Evolutionary conservation across 768 basidiomycete species (phyloP), one percentile per base, ranked within the genome.

Genomic region (Leccinum disarticulatum): DNA sequence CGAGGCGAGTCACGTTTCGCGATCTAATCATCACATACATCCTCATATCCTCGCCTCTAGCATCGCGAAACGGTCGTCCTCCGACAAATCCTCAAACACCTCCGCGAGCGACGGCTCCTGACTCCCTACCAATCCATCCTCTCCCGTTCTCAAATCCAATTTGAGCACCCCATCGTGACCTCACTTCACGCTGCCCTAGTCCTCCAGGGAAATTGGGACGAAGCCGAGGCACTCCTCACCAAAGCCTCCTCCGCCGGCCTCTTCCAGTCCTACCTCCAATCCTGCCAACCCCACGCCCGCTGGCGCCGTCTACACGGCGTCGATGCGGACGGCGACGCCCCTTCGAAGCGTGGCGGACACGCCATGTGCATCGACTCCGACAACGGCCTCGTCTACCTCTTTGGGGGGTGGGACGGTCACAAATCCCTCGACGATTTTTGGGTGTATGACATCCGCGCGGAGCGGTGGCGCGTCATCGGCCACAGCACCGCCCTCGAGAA

Each of bases 381-480:
- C 8, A 79, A 83, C 41, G 82, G 83, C 6, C 71, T 81, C 48
- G 83, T 93, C 30, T 92, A 92, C 68, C 79, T 93, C 22, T 84
- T 91, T 56, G 91, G 91, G 1, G 91, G 91, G 0, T 93, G 87
- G 84, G 83, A 91, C 61, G 90, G 91, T 1, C 73, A 83, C 56
- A 84, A 81, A 60, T 85, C 83, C 52, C 74, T 93, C 31, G 87
- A 89, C 66, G 91, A 93, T 70, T 87, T 92, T 61, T 93, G 91
- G 91, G 77, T 80, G 46, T 92, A 89, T 67, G 78, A 79, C 61
- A 80, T 90, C 67, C 76, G 74, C 33, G 75, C 80, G 9, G 82
- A 86, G 54, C 76, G 77, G 54, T 93, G 91, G 91, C 75, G 73
- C 7, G 64, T 86, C 19, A 74, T 91, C 48, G 85, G 85, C 60